A percentile compares a stretch with the other conserved stretches of the same genome.
These are phyloP conservation scores for Lactarius pseudohatsudake DNA, from an alignment of 768 basidiomycete genomes.

Conservation along the genomic window DNA sequence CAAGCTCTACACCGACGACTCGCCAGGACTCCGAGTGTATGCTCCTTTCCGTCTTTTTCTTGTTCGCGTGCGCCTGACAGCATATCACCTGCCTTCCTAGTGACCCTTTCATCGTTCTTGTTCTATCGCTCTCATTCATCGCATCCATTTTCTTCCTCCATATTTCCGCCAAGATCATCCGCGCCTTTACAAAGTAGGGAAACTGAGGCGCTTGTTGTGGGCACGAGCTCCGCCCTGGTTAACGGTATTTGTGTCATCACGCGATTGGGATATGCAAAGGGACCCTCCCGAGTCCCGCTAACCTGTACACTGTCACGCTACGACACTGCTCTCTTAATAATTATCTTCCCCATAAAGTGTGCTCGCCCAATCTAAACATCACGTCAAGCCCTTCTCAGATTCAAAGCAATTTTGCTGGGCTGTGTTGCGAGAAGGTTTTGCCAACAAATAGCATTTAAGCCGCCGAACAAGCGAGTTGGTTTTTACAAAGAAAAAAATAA, in stretches of 20 bases:
- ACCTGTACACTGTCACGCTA: conserved; percentile 16
- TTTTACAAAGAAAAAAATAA: neutral
- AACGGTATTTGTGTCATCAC: neutral
- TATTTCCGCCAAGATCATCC: conserved; percentile 92
- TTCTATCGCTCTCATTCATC: conserved; percentile 95
- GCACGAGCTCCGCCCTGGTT: neutral
- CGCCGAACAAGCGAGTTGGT: conserved; percentile 15
- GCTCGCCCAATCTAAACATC: neutral
- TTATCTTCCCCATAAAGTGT: neutral
- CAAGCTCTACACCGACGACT: conserved; percentile 97
- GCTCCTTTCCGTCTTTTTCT: conserved; percentile 38
- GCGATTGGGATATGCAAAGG: conserved; percentile 2
- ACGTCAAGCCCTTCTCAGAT: neutral
- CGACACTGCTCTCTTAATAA: neutral
- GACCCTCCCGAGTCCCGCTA: neutral
- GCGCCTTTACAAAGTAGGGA: conserved; percentile 60
- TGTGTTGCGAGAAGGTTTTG: conserved; percentile 7
- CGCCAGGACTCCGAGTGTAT: conserved; percentile 94
- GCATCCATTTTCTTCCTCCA: conserved; percentile 99
- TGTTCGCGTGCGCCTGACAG: neutral
- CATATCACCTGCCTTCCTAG: conserved; percentile 41
- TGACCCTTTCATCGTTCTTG: conserved; percentile 95
- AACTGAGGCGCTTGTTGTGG: neutral
- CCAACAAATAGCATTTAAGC: conserved; percentile 14
- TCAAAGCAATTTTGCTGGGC: neutral